Conservation (phyloP, 2,329 filamentous ascomycete genomes). For the Apiospora marii region DNA sequence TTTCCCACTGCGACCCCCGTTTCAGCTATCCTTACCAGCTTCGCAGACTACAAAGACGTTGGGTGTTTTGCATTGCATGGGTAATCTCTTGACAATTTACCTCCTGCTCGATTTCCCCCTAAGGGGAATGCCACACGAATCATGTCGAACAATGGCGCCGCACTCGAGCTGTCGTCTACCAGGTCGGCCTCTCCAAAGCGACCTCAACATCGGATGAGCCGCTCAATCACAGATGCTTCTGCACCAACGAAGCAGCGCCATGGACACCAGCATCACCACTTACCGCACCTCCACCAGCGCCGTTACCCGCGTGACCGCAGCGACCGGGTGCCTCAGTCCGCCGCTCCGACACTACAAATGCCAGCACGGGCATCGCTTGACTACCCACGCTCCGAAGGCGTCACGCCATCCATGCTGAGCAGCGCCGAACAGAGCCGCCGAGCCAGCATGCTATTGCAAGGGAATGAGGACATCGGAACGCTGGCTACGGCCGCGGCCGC, state of each 20-base stretch:
- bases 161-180: slow-evolving; percentile 35
- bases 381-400: slow-evolving; percentile 52
- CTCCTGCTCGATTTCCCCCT: not conserved
- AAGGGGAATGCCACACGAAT: slow-evolving; percentile 25
- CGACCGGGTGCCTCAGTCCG: slow-evolving; percentile 36
- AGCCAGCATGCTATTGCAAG: slow-evolving; percentile 48
- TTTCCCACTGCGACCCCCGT: not conserved
- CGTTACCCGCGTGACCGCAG: slow-evolving; percentile 44
- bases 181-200: slow-evolving; percentile 45
- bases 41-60: slow-evolving; percentile 2
- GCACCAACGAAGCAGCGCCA: slow-evolving; percentile 53
- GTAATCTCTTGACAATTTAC: not conserved
- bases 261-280: slow-evolving; percentile 45
- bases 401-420: slow-evolving; percentile 48
- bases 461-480: slow-evolving; percentile 34
- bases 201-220: slow-evolving; percentile 60
- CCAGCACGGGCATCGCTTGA: slow-evolving; percentile 53
- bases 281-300: slow-evolving; percentile 44
- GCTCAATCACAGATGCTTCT: slow-evolving; percentile 63
- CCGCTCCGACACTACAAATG: slow-evolving; percentile 33
- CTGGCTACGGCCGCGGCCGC: slow-evolving; percentile 33
- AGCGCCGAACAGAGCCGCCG: slow-evolving; percentile 54
- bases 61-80: not conserved
- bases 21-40: not conserved
- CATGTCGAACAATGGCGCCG: slow-evolving; percentile 46